Base-by-base conservation (phyloP, 805 yeast species). In the Yamadazyma laniorum region DNA sequence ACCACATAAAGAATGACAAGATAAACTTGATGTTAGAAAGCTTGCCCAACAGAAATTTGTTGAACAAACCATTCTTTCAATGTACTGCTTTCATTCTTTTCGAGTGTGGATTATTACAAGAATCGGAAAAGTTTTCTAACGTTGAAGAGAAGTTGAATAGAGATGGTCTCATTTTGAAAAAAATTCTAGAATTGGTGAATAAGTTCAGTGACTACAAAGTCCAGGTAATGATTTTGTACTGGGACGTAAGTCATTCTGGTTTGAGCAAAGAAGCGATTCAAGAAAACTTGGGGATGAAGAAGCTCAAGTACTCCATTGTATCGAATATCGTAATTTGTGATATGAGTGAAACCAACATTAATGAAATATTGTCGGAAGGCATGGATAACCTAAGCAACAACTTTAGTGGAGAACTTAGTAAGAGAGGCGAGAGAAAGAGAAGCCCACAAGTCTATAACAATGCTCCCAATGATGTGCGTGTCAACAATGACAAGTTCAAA, bases 61-160 rank as follows among this genome's bases (percentile, higher is more conserved):
- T 64, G 18, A 62, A 64, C 18, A 60, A 60, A 21, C 56, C 55
- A 6, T 63, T 63, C 34, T 74, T 75, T 47, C 51, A 58, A 18
- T 55, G 59, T 16, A 54, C 73, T 4, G 63, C 72, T 1, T 67
- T 75, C 36, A 37, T 80, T 4, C 44, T 80, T 3, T 64, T 79
- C 48, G 80, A 77, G 45, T 66, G 80, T 45, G 85, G 85, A 3
- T 49, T 71, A 17, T 48, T 61, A 2, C 50, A 42, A 4, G 48
- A 46, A 13, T 23, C 22, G 9, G 41, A 29, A 3, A 37, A 34
- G 18, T 44, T 31, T 29, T 8, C 17, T 6, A 29, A 11, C 12
- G 49, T 67, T 7, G 35, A 44, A n/a, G 54, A 50, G 5, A 74
- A 71, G 43, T 50, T 73, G 18, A 39, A 39, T 8, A 34, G 62